Percentiles rank a stretch among this genome's conserved stretches.
phyloP scores from a whole-genome alignment of 73 alveolate species.

The Paramecium biaurelia region DNA sequence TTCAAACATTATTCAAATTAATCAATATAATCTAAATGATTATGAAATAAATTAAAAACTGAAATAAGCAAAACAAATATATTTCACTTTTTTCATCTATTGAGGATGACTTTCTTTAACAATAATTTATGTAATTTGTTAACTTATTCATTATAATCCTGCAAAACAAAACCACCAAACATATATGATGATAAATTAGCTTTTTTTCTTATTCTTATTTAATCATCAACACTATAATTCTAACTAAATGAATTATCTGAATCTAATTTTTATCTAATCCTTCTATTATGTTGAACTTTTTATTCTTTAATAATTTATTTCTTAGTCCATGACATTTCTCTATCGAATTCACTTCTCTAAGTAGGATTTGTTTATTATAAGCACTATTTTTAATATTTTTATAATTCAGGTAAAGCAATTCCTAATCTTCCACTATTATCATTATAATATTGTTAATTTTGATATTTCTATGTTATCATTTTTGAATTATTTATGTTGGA shows the following conservation, averaged over 20 bases:
- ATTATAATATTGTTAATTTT: background rate
- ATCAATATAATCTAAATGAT: background rate
- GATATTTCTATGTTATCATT: background rate
- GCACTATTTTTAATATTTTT: background rate
- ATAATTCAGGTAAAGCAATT: background rate
- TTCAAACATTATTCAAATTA: background rate
- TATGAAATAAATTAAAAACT: background rate
- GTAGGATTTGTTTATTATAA: background rate
- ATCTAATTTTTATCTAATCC: background rate
- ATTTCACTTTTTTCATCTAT: background rate
- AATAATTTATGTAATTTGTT: constrained; percentile 6
- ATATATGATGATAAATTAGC: background rate
- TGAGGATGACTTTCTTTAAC: background rate
- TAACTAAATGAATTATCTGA: constrained; percentile 1
- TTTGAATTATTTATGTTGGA: background rate
- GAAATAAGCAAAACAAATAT: background rate
- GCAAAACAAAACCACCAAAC: background rate
- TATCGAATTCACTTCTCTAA: background rate
- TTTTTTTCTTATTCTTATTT: background rate
- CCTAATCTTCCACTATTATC: background rate
- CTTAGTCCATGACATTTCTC: background rate
- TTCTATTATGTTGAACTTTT: background rate
- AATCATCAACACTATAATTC: constrained; percentile 1
- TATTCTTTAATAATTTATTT: background rate
- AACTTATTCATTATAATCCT: constrained; percentile 1